Conservation (phyloP, 306 rosid genomes). For the Castanea crenata region DNA sequence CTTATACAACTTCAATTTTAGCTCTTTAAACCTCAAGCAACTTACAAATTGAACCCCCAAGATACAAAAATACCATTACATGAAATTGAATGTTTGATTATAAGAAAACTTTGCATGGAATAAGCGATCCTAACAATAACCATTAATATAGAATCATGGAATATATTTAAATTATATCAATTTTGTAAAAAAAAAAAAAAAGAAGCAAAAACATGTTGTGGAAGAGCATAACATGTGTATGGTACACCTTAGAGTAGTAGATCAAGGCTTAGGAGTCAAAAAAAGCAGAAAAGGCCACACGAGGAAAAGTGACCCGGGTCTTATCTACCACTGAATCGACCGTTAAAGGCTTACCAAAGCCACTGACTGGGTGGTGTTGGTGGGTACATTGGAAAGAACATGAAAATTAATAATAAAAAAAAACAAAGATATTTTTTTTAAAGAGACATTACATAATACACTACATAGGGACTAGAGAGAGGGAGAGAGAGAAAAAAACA, state of each 20-base stretch:
- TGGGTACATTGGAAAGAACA: not conserved
- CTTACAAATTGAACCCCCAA: no score
- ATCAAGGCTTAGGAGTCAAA: conserved; percentile 6
- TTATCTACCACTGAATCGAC: conserved; percentile 36
- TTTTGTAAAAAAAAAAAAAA: no score
- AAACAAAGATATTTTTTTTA: not conserved
- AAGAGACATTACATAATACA: conserved; percentile 5
- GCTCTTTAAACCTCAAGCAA: no score
- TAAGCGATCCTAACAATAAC: no score
- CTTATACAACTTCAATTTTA: no score
- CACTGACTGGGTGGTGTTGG: conserved; percentile 22
- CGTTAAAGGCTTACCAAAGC: conserved; percentile 40
- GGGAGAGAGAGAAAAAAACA: conserved; percentile 10
- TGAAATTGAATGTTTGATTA: no score
- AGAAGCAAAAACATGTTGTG: not conserved
- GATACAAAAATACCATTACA: no score
- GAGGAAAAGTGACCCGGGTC: conserved; percentile 29
- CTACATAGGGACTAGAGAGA: conserved; percentile 26
- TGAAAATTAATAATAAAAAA: not conserved
- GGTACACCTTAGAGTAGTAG: conserved; percentile 15
- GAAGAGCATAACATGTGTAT: not conserved
- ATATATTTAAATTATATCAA: no score
- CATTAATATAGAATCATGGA: no score
- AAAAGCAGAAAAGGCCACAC: not conserved
- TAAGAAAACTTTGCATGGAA: no score